Percentiles rank a stretch among this genome's conserved stretches.
Evolutionary conservation across 2,329 filamentous ascomycete genomes (phyloP).

Genomic region (Tolypocladium album): DNA sequence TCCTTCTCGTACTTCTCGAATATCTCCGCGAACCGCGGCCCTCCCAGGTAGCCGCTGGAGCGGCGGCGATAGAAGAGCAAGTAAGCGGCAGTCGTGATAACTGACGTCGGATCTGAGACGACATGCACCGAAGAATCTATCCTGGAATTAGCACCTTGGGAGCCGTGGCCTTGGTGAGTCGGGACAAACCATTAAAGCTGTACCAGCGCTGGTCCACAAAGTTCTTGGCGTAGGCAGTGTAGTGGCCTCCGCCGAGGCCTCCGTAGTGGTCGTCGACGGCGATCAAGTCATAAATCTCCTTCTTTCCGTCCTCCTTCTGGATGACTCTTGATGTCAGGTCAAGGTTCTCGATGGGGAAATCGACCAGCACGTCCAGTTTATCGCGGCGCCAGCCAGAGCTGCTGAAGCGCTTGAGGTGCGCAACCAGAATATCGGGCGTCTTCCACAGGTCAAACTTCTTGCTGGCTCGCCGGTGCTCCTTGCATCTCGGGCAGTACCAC

Average conservation of each 20-base stretch:
- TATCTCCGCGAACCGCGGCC: constrained; percentile 61
- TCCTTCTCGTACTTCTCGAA: constrained; percentile 51
- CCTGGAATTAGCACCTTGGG: background rate
- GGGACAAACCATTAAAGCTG: constrained; percentile 74
- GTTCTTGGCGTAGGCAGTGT: constrained; percentile 90
- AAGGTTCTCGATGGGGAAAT: constrained; percentile 82
- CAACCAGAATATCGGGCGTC: constrained; percentile 84
- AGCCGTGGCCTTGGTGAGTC: background rate
- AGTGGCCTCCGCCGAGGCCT: constrained; percentile 87
- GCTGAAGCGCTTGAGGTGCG: constrained; percentile 93
- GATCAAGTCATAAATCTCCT: constrained; percentile 83
- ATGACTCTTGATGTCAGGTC: constrained; percentile 75
- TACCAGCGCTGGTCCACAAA: constrained; percentile 88
- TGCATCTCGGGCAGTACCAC: constrained; percentile 96
- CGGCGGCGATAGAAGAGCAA: constrained; percentile 91
- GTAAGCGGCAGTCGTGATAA: constrained; percentile 73
- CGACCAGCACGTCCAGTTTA: constrained; percentile 83
- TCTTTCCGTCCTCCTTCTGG: constrained; percentile 68
- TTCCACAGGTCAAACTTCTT: constrained; percentile 99
- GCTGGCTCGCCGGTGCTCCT: constrained; percentile 81
- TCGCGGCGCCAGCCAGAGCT: constrained; percentile 72
- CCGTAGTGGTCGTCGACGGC: constrained; percentile 95
- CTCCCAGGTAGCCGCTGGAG: constrained; percentile 66
- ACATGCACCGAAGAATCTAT: constrained; percentile 65
- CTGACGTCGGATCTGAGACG: constrained; percentile 45